A percentile compares a stretch with the other conserved stretches of the same genome.
Evolutionary conservation across 352 stramenopile species (phyloP).

Genomic region (Phytophthora podocarpi): DNA sequence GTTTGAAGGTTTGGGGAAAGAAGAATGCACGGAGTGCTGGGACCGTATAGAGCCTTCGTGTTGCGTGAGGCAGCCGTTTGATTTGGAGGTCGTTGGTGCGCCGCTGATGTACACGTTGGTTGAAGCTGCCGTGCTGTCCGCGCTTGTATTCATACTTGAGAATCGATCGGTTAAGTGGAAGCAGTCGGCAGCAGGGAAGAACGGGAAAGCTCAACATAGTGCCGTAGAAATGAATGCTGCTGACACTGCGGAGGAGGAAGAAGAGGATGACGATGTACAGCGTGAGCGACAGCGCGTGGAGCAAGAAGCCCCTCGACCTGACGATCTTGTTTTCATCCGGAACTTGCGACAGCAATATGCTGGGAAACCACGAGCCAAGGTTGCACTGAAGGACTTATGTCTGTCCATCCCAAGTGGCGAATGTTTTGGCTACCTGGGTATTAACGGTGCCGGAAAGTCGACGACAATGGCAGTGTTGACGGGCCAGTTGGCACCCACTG

Average conservation of each 20-base stretch:
- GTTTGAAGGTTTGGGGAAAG: slow-evolving; percentile 51
- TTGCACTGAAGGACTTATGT: slow-evolving; percentile 79
- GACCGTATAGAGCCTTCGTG: slow-evolving; percentile 41
- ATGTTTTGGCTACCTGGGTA: slow-evolving; percentile 88
- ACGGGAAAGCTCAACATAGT: slow-evolving; percentile 6
- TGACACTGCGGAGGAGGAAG: slow-evolving; percentile 33
- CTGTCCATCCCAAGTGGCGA: slow-evolving; percentile 76
- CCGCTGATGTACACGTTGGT: slow-evolving; percentile 50
- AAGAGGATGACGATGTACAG: slow-evolving; percentile 57
- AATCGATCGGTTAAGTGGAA: slow-evolving; percentile 50
- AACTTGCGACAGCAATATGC: slow-evolving; percentile 54
- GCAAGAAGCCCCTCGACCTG: slow-evolving; percentile 8
- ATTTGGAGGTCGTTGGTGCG: slow-evolving; percentile 56
- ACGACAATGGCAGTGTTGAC: slow-evolving; percentile 83
- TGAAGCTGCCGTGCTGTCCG: slow-evolving; percentile 52
- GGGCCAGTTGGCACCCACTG: slow-evolving; percentile 52
- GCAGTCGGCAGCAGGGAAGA: neutral
- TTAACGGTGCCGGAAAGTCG: slow-evolving; percentile 90
- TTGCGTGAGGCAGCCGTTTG: slow-evolving; percentile 55
- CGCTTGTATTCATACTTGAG: slow-evolving; percentile 55
- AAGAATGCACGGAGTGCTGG: slow-evolving; percentile 57
- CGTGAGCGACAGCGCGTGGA: slow-evolving; percentile 41
- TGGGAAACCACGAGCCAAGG: slow-evolving; percentile 82
- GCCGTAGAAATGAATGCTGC: slow-evolving; percentile 37
- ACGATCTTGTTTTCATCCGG: slow-evolving; percentile 48